These are phyloP conservation scores for Hansenula sp. DNA, from an alignment of 1,139 yeast genomes.

Conservation along the genomic window DNA sequence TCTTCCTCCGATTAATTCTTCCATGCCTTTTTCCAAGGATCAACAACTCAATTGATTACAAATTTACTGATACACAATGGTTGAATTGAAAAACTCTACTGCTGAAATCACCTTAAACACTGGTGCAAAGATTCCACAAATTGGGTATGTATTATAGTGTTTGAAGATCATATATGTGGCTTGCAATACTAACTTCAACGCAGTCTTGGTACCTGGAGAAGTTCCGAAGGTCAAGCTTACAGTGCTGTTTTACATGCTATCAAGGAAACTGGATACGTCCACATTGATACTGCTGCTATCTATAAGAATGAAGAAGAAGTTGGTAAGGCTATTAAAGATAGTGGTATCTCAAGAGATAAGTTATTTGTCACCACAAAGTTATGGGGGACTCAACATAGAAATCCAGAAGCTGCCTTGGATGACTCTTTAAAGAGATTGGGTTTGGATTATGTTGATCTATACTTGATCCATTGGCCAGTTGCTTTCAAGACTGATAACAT, in stretches of 20 bases:
- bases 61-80: not conserved
- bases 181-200: not conserved
- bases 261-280: conserved; percentile 62
- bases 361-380: conserved; percentile 78
- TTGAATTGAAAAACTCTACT: conserved; percentile 7
- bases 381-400: conserved; percentile 64
- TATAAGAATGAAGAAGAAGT: conserved; percentile 66
- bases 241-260: conserved; percentile 60
- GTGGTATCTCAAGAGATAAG: conserved; percentile 66
- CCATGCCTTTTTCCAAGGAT: not conserved
- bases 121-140: conserved; percentile 60
- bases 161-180: too few relatives aligned
- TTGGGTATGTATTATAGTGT: conserved; percentile 45
- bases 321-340: conserved; percentile 62
- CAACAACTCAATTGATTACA: not conserved
- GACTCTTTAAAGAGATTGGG: conserved; percentile 62
- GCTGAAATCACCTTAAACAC: conserved; percentile 39
- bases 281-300: conserved; percentile 73
- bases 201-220: conserved; percentile 70
- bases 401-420: conserved; percentile 56
- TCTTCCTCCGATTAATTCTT: too few relatives aligned
- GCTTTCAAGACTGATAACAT: conserved; percentile 43
- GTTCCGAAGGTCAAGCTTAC: conserved; percentile 55
- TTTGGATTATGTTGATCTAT: conserved; percentile 77
- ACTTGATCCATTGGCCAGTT: conserved; percentile 86